Conservation (phyloP, 176 grass and related monocot species). For the bread wheat (Triticum aestivum) region DNA sequence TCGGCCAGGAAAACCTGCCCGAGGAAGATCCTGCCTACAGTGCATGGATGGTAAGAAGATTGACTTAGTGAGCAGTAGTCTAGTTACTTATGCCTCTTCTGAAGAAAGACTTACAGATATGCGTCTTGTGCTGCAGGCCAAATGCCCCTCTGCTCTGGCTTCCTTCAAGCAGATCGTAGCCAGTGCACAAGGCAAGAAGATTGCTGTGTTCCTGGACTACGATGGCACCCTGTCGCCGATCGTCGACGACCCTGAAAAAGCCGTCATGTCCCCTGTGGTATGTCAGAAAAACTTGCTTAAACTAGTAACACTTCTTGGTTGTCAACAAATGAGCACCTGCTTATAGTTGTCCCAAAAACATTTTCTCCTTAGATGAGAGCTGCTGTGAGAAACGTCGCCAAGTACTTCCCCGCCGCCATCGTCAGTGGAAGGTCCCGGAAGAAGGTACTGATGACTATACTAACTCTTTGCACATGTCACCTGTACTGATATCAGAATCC, state of each 20-base stretch:
- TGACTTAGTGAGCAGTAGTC: too few species aligned
- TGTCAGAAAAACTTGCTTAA: background rate
- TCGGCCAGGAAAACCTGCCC: constrained; percentile 19
- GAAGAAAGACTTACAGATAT: constrained; percentile 20
- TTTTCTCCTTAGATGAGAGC: constrained; percentile 64
- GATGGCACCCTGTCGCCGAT: constrained; percentile 84
- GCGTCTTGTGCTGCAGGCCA: constrained; percentile 40
- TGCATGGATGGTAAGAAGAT: constrained; percentile 52
- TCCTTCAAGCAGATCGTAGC: constrained; percentile 71
- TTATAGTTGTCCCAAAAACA: background rate
- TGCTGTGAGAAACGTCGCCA: constrained; percentile 73
- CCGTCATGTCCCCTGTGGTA: constrained; percentile 78
- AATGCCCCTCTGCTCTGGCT: constrained; percentile 74
- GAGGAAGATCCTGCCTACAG: constrained; percentile 51
- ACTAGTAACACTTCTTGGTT: constrained; percentile 20
- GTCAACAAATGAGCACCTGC: background rate
- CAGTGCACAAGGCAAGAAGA: constrained; percentile 58
- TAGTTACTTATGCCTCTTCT: background rate
- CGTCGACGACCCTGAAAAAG: constrained; percentile 85
- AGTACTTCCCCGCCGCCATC: constrained; percentile 78
- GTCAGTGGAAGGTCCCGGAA: constrained; percentile 92
- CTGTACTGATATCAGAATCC: background rate
- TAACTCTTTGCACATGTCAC: background rate
- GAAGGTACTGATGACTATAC: constrained; percentile 45
- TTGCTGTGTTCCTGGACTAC: constrained; percentile 84